Base-by-base conservation (phyloP, 2,329 filamentous ascomycete species). In the Aureobasidium pullulans region DNA sequence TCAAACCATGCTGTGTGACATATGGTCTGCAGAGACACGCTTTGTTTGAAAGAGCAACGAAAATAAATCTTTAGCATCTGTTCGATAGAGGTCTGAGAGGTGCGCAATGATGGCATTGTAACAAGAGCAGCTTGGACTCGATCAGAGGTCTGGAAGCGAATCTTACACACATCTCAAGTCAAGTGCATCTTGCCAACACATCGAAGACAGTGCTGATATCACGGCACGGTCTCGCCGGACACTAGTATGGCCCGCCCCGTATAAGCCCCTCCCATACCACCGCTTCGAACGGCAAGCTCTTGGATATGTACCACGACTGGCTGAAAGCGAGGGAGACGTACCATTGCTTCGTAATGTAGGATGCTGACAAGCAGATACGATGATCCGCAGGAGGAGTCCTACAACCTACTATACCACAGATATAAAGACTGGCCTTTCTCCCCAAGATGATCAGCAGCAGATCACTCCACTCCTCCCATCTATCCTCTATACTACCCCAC, bases 211-310 rank as follows among this genome's bases (percentile, higher is more conserved):
- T 39, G 42, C 42, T 47, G 42, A 37, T 34, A 47, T 16, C 31
- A 57, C 53, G 53, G 53, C 53, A 57, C 53, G 42, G 32, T 57
- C 42, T 29, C 47, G 53, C 53, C 53, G 53, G 13, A 42, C 39
- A 57, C 53, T 57, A 57, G 53, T 19, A 57, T 29, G 9, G 29
- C 7, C 36, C 37, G 49, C 16, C 28, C 32, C 52, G 52, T 56
- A 44, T 56, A 56, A 28, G 52, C 52, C 42, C 42, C 53, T 43
- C 39, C 42, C 32, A 57, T 57, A 57, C 53, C 53, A 57, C 37
- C 11, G 34, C 53, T 46, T 28, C 53, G 42, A 39, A 29, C 28
- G 29, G 28, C 52, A 56, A 32, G 8, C 28, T 47, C 34, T 43
- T 23, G n/a, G 29, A 29, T n/a, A 15, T 36, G 50, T 54, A 57